Evolutionary conservation across 2,329 filamentous ascomycete species (phyloP).

Genomic region (Rutstroemia sp.): DNA sequence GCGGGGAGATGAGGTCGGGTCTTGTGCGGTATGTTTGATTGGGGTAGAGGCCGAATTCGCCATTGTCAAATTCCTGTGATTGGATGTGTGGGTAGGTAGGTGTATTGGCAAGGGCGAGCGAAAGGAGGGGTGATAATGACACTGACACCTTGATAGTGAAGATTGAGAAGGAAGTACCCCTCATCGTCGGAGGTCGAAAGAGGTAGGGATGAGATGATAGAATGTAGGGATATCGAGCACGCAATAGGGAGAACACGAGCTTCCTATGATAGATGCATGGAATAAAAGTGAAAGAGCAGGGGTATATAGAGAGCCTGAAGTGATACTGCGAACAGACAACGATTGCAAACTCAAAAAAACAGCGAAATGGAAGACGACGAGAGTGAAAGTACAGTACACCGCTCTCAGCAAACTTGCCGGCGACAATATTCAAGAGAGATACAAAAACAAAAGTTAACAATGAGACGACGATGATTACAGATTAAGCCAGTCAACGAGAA

Average conservation of each 20-base stretch:
- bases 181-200: background rate
- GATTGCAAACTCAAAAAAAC: no score
- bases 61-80: constrained; percentile 28
- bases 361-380: no score
- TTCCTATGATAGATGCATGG: no score
- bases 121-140: background rate
- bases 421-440: no score
- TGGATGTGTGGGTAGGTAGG: background rate
- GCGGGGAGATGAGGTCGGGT: constrained; percentile 18
- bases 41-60: constrained; percentile 31
- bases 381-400: no score
- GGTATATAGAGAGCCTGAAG: no score
- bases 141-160: background rate
- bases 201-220: background rate
- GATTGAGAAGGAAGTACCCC: background rate
- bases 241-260: background rate
- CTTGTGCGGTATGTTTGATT: constrained; percentile 29
- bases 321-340: no score
- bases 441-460: no score
- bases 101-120: background rate
- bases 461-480: no score
- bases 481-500: no score
- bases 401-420: no score
- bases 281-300: no score
- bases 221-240: background rate